Evolutionary conservation across 1,139 yeast genomes (phyloP).

Genomic region (Protomyces lactucae-debilis): DNA sequence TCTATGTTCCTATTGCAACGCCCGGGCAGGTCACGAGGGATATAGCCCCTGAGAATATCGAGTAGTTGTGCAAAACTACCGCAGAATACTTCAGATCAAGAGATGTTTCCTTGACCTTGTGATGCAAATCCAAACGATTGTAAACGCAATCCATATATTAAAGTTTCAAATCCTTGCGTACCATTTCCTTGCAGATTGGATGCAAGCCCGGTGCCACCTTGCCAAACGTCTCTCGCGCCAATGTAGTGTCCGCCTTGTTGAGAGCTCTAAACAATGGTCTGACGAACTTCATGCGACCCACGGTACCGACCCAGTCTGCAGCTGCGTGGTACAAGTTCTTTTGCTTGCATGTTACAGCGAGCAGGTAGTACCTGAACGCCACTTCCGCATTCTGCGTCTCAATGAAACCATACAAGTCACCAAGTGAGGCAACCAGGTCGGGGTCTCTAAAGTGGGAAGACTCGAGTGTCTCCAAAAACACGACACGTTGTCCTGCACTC

Average conservation of each 20-base stretch:
- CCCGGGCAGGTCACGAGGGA: too few species aligned
- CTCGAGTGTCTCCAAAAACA: constrained; percentile 64
- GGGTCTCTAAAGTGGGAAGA: constrained; percentile 41
- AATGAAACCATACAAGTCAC: constrained; percentile 47
- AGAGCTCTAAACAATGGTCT: constrained; percentile 75
- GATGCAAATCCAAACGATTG: too few species aligned
- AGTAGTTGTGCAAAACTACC: too few species aligned
- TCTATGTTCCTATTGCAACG: too few species aligned
- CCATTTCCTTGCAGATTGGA: constrained; percentile 78
- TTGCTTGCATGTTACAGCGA: constrained; percentile 38
- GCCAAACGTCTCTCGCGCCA: constrained; percentile 63
- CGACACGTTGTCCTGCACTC: constrained; percentile 70
- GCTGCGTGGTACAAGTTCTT: constrained; percentile 45
- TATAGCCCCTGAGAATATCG: too few species aligned
- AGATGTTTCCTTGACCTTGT: too few species aligned
- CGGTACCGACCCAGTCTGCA: constrained; percentile 82
- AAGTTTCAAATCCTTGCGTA: constrained; percentile 61
- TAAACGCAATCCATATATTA: not conserved
- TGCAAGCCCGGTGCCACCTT: constrained; percentile 61
- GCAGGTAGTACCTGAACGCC: constrained; percentile 67
- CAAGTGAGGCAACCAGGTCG: constrained; percentile 46
- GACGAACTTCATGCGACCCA: constrained; percentile 92
- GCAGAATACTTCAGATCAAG: too few species aligned
- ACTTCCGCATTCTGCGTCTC: constrained; percentile 72
- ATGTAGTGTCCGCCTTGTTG: constrained; percentile 56